Base-by-base conservation (phyloP, 2,329 filamentous ascomycete genomes). In the Tolypocladium cylindrosporum region DNA sequence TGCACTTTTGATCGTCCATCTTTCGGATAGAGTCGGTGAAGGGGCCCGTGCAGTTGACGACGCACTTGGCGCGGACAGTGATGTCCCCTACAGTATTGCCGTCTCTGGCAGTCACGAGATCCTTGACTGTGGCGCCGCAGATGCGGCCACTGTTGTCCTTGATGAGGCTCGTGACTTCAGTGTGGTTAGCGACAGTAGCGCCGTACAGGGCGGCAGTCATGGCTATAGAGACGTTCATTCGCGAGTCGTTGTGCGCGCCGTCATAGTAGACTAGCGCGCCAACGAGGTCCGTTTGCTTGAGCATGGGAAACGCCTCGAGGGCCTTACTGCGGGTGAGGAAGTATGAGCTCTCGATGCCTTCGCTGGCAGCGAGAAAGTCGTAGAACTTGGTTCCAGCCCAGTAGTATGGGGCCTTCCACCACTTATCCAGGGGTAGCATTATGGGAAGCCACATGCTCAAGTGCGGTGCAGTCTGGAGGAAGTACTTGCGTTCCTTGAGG, bases 221-320 rank as follows among this genome's bases (percentile, higher is more conserved):
- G 24, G 89, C 90, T 58, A 95, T 79, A 10, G 89, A 92, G 36
- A 94, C 88, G 69, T 95, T 95, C 90, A 96, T 95, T 55, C 91
- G 84, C 24, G 90, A 94, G 72, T 96, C 91, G 68, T 96, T 96
- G 75, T 96, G 91, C 37, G 89, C 90, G 65, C 91, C 91, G 75
- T 96, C 90, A 70, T 95, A 95, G 78, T 96, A 96, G 31, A 95
- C 90, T 67, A 95, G 76, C 59, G 90, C 90, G 60, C 91, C 91
- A 51, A 91, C 82, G 16, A 95, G 77, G 63, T 88, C 85, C 48
- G 89, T 86, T 68, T 85, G 87, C 75, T 90, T 92, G 63, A 95
- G 74, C 90, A 95, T 94, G 9, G 91, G 91, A 69, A 95, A 95
- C 2, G 88, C 88, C 70, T 93, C 90, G 61, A 95, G 78, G 10